Percentiles rank a stretch among this genome's conserved stretches.
Evolutionary conservation across 257 asterid genomes (phyloP).

Genomic region (Przewalskia tangutica): DNA sequence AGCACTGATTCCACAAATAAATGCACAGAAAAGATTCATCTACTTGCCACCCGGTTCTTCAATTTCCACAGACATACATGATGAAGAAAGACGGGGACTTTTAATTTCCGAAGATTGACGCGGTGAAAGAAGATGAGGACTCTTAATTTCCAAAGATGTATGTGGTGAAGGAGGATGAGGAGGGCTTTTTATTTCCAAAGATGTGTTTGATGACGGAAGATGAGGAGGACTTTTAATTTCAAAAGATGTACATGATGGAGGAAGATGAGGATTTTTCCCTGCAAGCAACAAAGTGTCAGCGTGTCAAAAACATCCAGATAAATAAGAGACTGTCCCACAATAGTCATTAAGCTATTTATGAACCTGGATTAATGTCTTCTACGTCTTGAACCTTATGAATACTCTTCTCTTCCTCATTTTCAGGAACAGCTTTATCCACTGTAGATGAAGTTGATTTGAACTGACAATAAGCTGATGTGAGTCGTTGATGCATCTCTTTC

Average conservation of each 20-base stretch:
- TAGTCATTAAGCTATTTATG: neutral
- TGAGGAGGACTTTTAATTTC: neutral
- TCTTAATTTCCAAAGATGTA: no score
- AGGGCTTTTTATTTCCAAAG: neutral
- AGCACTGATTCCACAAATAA: neutral
- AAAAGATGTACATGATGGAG: neutral
- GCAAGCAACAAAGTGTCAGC: neutral
- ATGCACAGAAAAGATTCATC: neutral
- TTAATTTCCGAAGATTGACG: no score
- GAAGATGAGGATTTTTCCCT: slow-evolving; percentile 4
- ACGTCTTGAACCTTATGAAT: slow-evolving; percentile 12
- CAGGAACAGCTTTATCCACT: slow-evolving; percentile 7
- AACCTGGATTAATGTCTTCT: slow-evolving; percentile 31
- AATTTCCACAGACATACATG: neutral
- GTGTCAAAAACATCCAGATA: neutral
- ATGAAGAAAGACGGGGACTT: neutral
- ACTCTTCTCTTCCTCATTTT: slow-evolving; percentile 9
- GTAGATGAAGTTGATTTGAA: slow-evolving; percentile 16
- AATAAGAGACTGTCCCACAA: neutral
- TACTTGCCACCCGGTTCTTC: neutral
- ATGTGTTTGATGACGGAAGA: neutral
- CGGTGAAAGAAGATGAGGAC: no score
- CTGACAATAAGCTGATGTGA: slow-evolving; percentile 53
- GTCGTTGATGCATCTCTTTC: slow-evolving; percentile 45
- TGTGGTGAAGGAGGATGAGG: no score